Evolutionary conservation across 805 yeast species (phyloP), one percentile per base, ranked within the genome.

Genomic region (Ogataea degrootiae): DNA sequence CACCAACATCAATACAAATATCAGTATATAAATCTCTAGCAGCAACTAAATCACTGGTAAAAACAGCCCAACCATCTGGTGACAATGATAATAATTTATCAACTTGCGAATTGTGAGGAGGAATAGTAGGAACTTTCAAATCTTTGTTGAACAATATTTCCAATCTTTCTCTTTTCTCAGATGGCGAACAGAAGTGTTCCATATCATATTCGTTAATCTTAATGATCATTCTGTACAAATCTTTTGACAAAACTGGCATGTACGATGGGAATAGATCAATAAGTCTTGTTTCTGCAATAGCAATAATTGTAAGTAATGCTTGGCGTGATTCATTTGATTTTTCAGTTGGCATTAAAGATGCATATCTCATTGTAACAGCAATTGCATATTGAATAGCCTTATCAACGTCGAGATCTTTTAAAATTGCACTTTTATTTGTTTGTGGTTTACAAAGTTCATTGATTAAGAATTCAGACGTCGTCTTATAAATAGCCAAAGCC

Each of bases 21-120:
- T 61, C 59, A 9, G 65, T 56, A 34, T 57, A 58, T 12, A 51
- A 34, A 43, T 61, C 63, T 35, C 62, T 52, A 2, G 64, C 60
- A 26, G 56, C 50, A 3, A 59, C 50, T 22, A 63, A 48, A 19
- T 51, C 54, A 36, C 56, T 52, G 5, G 60, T 42, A 39, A 61
- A 63, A 2, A 45, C 48, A 6, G 66, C 65, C 67, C 67, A 63
- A 1, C 59, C 66, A n/a, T 51, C 55, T 15, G 23, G 41, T 17
- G 16, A 39, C n/a, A 33, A 11, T 4, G 41, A 31, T n/a, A 39
- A 26, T 26, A 15, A 23, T 16, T 23, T 39, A n/a, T 39, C 41
- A 11, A 33, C 21, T 2, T 22, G 15, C 3, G 19, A 34, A 22
- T 23, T 23, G 9, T 39, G 41, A 23, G 33, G 33, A 15, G 26